Base-by-base conservation (phyloP, 2,329 filamentous ascomycete species). In the Zymoseptoria brevis region DNA sequence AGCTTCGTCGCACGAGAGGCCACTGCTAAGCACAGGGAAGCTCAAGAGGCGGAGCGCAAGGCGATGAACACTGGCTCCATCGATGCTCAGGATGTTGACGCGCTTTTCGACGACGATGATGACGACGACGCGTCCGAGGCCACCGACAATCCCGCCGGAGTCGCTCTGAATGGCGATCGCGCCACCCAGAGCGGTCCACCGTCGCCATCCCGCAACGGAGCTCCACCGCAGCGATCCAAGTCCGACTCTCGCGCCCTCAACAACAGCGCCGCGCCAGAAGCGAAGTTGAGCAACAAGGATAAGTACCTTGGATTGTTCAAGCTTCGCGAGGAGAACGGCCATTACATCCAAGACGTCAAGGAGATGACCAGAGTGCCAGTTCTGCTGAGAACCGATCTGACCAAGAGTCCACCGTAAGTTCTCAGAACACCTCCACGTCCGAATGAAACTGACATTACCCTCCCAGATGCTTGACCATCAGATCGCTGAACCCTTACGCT, bases 331-430 rank as follows among this genome's bases (percentile, higher is more conserved):
- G 89, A 96, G 76, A 88, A 89, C 67, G 93, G 93, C 65, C 89
- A 97, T 69, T 95, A 95, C 79, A 96, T 99, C 71, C 94, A 99
- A 77, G 94, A 99, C 75, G 91, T 99, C 66, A 92, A 87, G 59
- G 94, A 99, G 81, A 96, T 99, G 92, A 93, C 90, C 50, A 84
- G 93, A 67, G 89, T 99, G 62, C 94, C 94, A n/a, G 89, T 99
- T 67, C 96, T 99, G 74, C 79, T 99, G 71, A 97, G 96, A 86
- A 97, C 94, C 66, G 94, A 99, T 78, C 83, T 99, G 71, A 90
- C 83, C 78, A 99, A 99, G 89, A 97, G 93, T 79, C 94, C 94
- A 78, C 94, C 94, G 92, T 99, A 88, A 86, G 94, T 93, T 63
- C 48, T 58, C 50, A 9, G 4, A 54, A 41, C 7, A 13, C 21